Evolutionary conservation across 2,329 filamentous ascomycete genomes (phyloP), one percentile per base, ranked within the genome.

Genomic region (Teratosphaeria viscida): DNA sequence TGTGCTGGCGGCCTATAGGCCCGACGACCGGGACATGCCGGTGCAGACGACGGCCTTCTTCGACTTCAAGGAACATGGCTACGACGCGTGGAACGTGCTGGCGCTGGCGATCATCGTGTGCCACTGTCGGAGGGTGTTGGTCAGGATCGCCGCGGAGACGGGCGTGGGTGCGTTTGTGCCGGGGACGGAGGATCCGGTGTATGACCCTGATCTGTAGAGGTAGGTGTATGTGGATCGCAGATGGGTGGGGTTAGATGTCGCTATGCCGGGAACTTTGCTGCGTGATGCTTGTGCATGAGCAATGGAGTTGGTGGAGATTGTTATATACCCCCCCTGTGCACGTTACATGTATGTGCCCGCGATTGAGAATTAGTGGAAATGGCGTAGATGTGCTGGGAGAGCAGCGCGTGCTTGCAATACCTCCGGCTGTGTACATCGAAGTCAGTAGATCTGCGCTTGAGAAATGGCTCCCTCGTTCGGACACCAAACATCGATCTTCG

Each of bases 51-150:
- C 85, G 56, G 78, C 76, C 5, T 76, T 78, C 57, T 81, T 84
- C 63, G 79, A 85, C 66, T 78, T 83, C 59, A 75, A 74, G 3
- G 76, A 81, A 52, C 68, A 71, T 8, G 77, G 77, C 1, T 79
- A 81, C 61, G 83, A 85, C 66, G 81, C 85, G 1, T 86, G 83
- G 83, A 84, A 83, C 65, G 76, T 79, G 4, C 72, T 85, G 3
- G 81, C 82, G 0, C 64, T 85, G 56, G 80, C 82, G 0, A 81
- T 85, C 60, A 72, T 81, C 5, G 73, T 82, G 11, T 76, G 81
- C 62, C 78, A 82, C 66, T 77, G 79, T 57, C 76, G 82, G 5
- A 78, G 80, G 60, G 75, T 77, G 37, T 76, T 82, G 75, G 63
- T 76, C 57, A 70, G 75, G 58, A 70, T 82, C 26, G 74, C 75